Conservation (phyloP, 441 rosid species). For the Gossypium schwendimanii region DNA sequence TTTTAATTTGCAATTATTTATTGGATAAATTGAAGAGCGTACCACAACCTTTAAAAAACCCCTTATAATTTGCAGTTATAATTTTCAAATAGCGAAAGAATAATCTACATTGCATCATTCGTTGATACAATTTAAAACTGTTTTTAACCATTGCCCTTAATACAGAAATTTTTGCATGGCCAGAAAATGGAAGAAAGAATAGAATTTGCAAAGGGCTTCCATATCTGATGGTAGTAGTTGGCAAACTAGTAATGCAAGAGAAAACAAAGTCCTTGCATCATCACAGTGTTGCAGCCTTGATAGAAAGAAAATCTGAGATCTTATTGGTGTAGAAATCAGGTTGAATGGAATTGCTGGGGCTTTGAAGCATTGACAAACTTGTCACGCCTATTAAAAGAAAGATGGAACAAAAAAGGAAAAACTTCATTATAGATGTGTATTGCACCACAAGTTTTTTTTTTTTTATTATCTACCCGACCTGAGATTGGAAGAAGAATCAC, state of each 20-base stretch:
- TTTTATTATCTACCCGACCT: background rate
- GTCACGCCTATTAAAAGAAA: conserved; percentile 46
- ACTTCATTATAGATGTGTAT: background rate
- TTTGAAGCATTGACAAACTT: conserved; percentile 56
- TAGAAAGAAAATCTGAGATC: conserved; percentile 67
- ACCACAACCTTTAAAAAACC: background rate
- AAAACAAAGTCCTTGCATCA: background rate
- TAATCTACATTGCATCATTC: background rate
- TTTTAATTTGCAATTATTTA: too few species aligned
- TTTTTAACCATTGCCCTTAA: background rate
- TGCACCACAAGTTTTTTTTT: background rate
- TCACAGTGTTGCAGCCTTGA: conserved; percentile 56
- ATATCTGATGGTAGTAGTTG: background rate
- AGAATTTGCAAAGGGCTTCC: background rate
- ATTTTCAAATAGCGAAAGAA: background rate
- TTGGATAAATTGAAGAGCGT: background rate
- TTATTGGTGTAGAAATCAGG: conserved; percentile 70
- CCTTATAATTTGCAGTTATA: background rate
- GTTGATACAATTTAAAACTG: background rate
- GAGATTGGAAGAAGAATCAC: background rate
- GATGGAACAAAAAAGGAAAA: background rate
- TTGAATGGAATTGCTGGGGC: conserved; percentile 51
- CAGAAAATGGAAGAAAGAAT: background rate
- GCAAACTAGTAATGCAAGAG: background rate
- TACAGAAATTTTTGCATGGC: background rate